These are phyloP conservation scores for Hsuehochloa calcarea DNA, from an alignment of 176 grass and related monocot species.

Conservation along the genomic window DNA sequence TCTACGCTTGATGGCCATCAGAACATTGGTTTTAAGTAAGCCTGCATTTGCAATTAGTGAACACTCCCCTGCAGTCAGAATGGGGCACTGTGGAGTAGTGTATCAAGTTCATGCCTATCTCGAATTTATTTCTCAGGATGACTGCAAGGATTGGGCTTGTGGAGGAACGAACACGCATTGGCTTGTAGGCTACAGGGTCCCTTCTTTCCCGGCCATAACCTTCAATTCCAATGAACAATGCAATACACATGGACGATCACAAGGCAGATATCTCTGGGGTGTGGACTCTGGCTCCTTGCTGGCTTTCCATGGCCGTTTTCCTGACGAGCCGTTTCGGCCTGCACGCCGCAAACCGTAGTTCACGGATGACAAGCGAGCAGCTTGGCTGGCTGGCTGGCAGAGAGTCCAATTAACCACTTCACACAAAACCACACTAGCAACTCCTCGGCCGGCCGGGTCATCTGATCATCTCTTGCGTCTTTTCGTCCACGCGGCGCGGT, in stretches of 20 bases:
- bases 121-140: background rate
- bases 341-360: background rate
- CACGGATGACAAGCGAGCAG: background rate
- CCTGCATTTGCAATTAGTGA: conserved; percentile 15
- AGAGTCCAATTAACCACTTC: background rate
- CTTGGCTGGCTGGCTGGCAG: background rate
- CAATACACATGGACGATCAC: background rate
- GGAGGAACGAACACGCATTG: background rate
- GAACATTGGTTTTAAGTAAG: conserved; percentile 11
- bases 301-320: background rate
- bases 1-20: background rate
- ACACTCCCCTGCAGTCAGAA: background rate
- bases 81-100: background rate
- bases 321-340: background rate
- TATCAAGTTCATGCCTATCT: conserved; percentile 7
- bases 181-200: background rate
- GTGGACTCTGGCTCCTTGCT: background rate
- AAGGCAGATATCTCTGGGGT: background rate
- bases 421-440: background rate
- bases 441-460: background rate
- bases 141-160: background rate
- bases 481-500: background rate
- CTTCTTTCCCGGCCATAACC: background rate
- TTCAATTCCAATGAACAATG: background rate
- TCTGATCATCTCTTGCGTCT: background rate